Conservation (phyloP, 257 asterid species). For the Ilex asprella region DNA sequence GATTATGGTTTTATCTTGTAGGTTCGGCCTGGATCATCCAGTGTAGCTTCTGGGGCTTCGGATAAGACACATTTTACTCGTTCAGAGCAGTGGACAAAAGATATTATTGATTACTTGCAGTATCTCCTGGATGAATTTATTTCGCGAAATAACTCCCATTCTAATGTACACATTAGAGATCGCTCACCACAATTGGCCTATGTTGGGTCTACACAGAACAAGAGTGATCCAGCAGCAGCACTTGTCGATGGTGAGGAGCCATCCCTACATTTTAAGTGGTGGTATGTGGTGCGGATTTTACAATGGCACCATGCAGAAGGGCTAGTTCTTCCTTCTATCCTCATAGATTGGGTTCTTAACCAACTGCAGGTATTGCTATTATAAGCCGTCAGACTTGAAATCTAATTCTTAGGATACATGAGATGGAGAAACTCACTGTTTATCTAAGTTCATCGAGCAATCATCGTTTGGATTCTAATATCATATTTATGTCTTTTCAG, state of each 20-base stretch:
- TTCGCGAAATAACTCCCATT: slow-evolving; percentile 54
- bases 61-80: slow-evolving; percentile 78
- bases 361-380: slow-evolving; percentile 76
- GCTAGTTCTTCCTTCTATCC: slow-evolving; percentile 72
- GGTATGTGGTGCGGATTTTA: slow-evolving; percentile 91
- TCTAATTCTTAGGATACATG: no score
- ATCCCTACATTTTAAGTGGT: slow-evolving; percentile 86
- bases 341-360: slow-evolving; percentile 93
- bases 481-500: slow-evolving; percentile 33
- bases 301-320: slow-evolving; percentile 98
- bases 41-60: slow-evolving; percentile 58
- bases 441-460: no score
- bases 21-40: slow-evolving; percentile 74
- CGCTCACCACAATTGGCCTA: slow-evolving; percentile 59
- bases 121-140: slow-evolving; percentile 78
- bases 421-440: no score
- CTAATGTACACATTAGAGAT: slow-evolving; percentile 51
- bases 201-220: slow-evolving; percentile 58
- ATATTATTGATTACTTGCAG: slow-evolving; percentile 88
- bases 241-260: slow-evolving; percentile 65
- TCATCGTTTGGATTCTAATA: no score
- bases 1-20: slow-evolving; percentile 35
- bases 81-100: slow-evolving; percentile 98
- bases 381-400: slow-evolving; percentile 1
- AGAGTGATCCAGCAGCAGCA: slow-evolving; percentile 43